Evolutionary conservation across 176 grass and related monocot genomes (phyloP).

Genomic region (Themeda triandra): DNA sequence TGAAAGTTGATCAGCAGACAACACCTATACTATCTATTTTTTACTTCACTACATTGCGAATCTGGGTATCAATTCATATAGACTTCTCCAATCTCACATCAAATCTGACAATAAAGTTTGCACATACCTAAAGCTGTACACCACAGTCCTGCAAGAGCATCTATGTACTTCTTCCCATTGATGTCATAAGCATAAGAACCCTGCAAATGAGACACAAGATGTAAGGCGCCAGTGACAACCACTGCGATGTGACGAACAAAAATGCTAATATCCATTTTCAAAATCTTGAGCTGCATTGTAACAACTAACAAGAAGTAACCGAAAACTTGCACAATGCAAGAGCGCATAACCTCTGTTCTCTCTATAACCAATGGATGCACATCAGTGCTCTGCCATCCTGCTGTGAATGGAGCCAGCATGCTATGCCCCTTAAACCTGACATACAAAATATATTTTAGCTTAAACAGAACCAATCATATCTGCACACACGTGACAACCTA

Average conservation of each 20-base stretch:
- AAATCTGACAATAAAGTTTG: background rate
- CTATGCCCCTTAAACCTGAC: conserved; percentile 85
- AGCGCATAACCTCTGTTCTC: conserved; percentile 66
- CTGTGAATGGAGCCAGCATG: conserved; percentile 97
- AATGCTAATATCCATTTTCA: background rate
- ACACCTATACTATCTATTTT: background rate
- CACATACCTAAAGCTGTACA: conserved; percentile 83
- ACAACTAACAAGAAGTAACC: background rate
- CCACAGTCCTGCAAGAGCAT: conserved; percentile 93
- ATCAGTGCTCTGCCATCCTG: conserved; percentile 91
- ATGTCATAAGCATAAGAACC: conserved; percentile 91
- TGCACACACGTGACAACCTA: background rate
- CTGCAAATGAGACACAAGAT: conserved; percentile 23
- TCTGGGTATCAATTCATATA: background rate
- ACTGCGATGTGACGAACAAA: background rate
- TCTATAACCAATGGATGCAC: conserved; percentile 79
- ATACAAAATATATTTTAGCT: background rate
- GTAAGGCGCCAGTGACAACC: background rate
- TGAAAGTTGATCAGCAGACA: background rate
- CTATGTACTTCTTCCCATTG: conserved; percentile 88
- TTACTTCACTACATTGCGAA: background rate
- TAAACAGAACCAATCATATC: background rate
- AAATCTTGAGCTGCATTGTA: background rate
- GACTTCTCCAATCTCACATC: background rate
- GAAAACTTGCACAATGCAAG: background rate